Evolutionary conservation across 306 rosid species (phyloP).

Genomic region (Rosa multiflora): DNA sequence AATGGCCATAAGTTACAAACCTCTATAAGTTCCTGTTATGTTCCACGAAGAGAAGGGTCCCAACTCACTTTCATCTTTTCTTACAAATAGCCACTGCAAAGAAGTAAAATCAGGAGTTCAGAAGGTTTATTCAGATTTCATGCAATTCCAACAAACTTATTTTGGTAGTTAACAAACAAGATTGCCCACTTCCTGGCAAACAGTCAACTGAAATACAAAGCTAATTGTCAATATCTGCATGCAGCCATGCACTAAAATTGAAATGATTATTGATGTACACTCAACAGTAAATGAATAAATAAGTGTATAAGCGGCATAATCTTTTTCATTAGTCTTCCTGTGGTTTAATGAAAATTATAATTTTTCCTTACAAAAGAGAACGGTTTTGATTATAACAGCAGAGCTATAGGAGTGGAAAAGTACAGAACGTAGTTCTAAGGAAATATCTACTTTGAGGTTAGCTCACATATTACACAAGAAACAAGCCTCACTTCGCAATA

Average conservation of each 20-base stretch:
- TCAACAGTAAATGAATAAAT: not conserved
- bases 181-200: not conserved
- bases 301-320: not conserved
- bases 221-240: not conserved
- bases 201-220: not conserved
- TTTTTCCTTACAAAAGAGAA: not conserved
- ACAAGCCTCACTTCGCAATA: not conserved
- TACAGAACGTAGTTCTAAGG: not conserved
- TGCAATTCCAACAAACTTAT: conserved; percentile 15
- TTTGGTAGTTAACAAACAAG: conserved; percentile 5
- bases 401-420: not conserved
- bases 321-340: not conserved
- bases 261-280: not conserved
- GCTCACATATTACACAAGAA: not conserved
- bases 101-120: conserved; percentile 26
- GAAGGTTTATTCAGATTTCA: conserved; percentile 22
- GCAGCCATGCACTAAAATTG: not conserved
- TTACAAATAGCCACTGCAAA: conserved; percentile 86
- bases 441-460: not conserved
- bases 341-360: not conserved
- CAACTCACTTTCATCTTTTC: conserved; percentile 76
- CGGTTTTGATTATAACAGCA: not conserved
- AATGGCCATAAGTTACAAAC: conserved; percentile 40
- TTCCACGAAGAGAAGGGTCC: conserved; percentile 95
- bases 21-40: conserved; percentile 94